These are phyloP conservation scores for Starmerella vitae DNA, from an alignment of 805 yeast species.

Conservation along the genomic window DNA sequence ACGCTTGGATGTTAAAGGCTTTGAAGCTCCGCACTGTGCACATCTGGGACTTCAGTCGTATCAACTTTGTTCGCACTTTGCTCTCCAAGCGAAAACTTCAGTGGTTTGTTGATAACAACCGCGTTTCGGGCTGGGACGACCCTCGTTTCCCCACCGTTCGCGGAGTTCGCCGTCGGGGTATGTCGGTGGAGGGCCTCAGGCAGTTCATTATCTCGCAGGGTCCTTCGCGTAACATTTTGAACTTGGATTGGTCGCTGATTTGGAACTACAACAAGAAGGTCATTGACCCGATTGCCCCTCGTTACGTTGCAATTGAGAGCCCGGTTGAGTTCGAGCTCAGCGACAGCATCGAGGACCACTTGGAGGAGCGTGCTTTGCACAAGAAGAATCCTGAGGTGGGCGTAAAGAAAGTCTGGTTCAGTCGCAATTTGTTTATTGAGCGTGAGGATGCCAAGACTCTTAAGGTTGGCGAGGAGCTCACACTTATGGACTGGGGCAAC, in stretches of 20 bases:
- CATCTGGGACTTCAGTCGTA: constrained; percentile 96
- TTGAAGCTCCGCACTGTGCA: constrained; percentile 79
- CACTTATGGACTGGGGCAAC: constrained; percentile 99
- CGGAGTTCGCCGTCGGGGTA: constrained; percentile 99
- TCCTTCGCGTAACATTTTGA: constrained; percentile 92
- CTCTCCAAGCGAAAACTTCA: constrained; percentile 94
- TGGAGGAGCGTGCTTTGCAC: constrained; percentile 78
- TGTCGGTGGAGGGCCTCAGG: constrained; percentile 95
- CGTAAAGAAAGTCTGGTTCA: constrained; percentile 57
- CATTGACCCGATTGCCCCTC: constrained; percentile 93
- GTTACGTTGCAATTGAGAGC: constrained; percentile 67
- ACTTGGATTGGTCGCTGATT: constrained; percentile 92
- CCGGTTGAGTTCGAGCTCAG: constrained; percentile 57
- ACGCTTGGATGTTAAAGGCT: constrained; percentile 86
- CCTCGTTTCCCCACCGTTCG: constrained; percentile 99
- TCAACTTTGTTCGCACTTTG: constrained; percentile 90
- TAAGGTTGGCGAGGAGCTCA: constrained; percentile 77
- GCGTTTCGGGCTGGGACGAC: constrained; percentile 93
- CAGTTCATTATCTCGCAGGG: constrained; percentile 92
- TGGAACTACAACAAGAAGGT: constrained; percentile 97
- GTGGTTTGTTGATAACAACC: constrained; percentile 91
- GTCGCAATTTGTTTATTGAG: constrained; percentile 56
- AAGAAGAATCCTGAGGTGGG: constrained; percentile 92
- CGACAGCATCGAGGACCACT: constrained; percentile 50
- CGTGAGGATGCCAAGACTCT: constrained; percentile 71